phyloP scores from a whole-genome alignment of 148 eudicot species.

The Bassia scoparia region DNA sequence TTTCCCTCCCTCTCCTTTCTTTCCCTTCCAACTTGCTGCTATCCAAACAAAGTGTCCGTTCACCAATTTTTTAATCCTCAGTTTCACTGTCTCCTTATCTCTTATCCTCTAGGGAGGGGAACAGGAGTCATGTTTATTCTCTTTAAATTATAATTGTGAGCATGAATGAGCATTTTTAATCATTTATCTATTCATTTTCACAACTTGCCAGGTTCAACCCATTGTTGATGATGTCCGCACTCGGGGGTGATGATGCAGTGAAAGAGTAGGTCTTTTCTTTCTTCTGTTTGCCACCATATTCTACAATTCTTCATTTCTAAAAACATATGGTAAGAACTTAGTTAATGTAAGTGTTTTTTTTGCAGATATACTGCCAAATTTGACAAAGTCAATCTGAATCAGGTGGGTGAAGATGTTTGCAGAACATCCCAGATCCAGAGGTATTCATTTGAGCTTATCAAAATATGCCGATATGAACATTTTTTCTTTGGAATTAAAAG shows the following conservation, averaged over 20 bases:
- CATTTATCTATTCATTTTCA: not conserved
- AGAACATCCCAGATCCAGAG: conserved; percentile 88
- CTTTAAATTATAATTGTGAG: not conserved
- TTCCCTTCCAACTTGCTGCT: too few species aligned
- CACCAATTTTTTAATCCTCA: too few species aligned
- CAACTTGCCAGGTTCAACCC: conserved; percentile 71
- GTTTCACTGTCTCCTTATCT: not conserved
- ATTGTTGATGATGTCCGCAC: conserved; percentile 81
- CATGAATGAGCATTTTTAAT: too few species aligned
- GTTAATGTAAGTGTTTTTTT: conserved; percentile 1
- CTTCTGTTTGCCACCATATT: conserved; percentile 2
- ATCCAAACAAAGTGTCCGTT: too few species aligned
- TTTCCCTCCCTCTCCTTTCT: too few species aligned
- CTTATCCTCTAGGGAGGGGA: not conserved
- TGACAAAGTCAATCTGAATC: conserved; percentile 76
- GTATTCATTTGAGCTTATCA: conserved; percentile 28
- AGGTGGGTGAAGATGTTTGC: conserved; percentile 63
- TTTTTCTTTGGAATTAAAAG: not conserved
- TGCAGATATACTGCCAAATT: conserved; percentile 70
- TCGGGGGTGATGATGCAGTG: conserved; percentile 93
- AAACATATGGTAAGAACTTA: conserved; percentile 7
- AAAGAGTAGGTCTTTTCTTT: conserved; percentile 63
- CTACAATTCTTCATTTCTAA: not conserved
- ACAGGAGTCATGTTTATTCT: not conserved
- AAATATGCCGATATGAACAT: not conserved